phyloP scores from a whole-genome alignment of 768 basidiomycete genomes.

The Auricularia sp. region DNA sequence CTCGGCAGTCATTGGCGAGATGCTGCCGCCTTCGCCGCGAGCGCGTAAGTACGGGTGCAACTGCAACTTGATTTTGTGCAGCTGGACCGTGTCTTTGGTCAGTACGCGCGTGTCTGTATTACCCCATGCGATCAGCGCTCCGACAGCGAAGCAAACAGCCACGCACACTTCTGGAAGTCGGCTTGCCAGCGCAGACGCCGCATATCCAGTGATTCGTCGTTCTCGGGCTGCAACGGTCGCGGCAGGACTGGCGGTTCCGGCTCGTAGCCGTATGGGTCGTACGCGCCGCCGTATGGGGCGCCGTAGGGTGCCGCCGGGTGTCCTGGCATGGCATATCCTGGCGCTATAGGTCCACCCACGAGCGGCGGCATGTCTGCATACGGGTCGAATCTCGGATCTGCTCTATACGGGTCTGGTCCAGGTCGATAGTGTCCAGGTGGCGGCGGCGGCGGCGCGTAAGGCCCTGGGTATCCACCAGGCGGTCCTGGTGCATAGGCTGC shows the following conservation, averaged over 20 bases:
- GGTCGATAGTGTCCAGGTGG: too few relatives aligned
- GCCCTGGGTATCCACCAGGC: too few relatives aligned
- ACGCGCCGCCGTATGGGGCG: too few relatives aligned
- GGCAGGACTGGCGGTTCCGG: background rate
- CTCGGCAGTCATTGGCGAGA: conserved; percentile 37
- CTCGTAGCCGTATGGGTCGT: background rate
- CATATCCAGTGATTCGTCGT: background rate
- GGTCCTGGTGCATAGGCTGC: too few relatives aligned
- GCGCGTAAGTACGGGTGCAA: background rate
- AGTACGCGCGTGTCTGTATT: background rate
- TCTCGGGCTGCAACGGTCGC: background rate
- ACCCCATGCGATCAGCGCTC: background rate
- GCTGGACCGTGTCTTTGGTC: background rate
- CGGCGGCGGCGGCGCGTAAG: too few relatives aligned
- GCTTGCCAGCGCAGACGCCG: background rate
- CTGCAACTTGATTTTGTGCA: background rate
- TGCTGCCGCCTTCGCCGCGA: conserved; percentile 4
- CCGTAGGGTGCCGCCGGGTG: too few relatives aligned
- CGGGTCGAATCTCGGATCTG: too few relatives aligned
- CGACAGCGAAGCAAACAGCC: background rate
- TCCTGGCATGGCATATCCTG: too few relatives aligned
- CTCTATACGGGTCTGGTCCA: too few relatives aligned
- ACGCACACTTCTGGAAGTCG: background rate
- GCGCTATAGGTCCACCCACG: too few relatives aligned
- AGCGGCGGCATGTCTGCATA: too few relatives aligned